A percentile compares a stretch with the other conserved stretches of the same genome.
These are phyloP conservation scores for Adansonia gregorii DNA, from an alignment of 441 rosid species.

Conservation along the genomic window DNA sequence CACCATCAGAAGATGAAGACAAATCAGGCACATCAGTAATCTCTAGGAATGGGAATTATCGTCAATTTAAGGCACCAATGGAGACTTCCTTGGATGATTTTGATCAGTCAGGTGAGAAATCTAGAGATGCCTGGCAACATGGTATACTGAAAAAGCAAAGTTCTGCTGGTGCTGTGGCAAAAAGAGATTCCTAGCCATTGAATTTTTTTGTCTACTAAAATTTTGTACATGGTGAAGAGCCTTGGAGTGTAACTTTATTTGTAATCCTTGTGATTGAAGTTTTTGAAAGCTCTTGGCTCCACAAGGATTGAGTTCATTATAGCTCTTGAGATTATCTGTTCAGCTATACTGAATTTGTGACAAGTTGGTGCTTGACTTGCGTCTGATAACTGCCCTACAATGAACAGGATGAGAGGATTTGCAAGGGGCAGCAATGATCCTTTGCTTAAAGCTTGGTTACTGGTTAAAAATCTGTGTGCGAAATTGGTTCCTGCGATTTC, in stretches of 20 bases:
- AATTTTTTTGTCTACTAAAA: constrained; percentile 21
- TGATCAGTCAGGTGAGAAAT: constrained; percentile 62
- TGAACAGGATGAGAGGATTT: constrained; percentile 7
- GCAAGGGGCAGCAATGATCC: constrained; percentile 5
- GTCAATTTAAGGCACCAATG: constrained; percentile 45
- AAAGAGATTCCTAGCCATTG: constrained; percentile 58
- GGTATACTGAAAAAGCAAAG: constrained; percentile 67
- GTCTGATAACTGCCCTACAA: not conserved
- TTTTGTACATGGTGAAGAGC: not conserved
- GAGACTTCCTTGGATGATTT: constrained; percentile 65
- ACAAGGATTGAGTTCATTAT: constrained; percentile 22
- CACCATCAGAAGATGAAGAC: constrained; percentile 74
- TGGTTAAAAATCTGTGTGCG: not conserved
- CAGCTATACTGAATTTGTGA: constrained; percentile 10
- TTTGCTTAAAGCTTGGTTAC: not conserved
- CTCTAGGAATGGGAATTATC: constrained; percentile 62
- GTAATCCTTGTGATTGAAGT: constrained; percentile 17
- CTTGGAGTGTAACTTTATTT: not conserved
- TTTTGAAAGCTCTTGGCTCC: constrained; percentile 22
- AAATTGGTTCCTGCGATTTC: constrained; percentile 25
- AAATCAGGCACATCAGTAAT: constrained; percentile 48
- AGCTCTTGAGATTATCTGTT: constrained; percentile 13
- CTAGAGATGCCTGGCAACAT: constrained; percentile 81
- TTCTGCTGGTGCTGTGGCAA: constrained; percentile 53
- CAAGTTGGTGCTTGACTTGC: constrained; percentile 22